Evolutionary conservation across 371 early-diverging fungal species (phyloP).

Genomic region (Dipsacomyces acuminosporus): DNA sequence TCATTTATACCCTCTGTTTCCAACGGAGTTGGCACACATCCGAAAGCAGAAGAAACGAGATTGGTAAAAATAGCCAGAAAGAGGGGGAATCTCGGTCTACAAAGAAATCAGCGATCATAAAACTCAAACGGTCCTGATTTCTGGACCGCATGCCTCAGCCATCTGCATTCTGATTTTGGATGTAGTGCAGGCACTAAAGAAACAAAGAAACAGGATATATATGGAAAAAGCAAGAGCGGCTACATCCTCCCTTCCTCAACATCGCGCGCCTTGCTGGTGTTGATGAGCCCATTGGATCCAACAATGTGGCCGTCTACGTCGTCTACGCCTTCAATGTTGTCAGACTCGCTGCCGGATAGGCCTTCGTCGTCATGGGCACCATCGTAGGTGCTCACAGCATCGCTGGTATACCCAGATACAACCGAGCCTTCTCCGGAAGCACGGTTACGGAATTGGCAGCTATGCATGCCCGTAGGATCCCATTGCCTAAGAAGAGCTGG

Average conservation of each 20-base stretch:
- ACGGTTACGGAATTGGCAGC: background rate
- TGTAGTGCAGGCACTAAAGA: background rate
- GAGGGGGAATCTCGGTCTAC: too few relatives aligned
- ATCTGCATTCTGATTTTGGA: background rate
- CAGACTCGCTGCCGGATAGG: slow-evolving; percentile 10
- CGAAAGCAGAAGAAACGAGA: too few relatives aligned
- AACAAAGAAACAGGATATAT: background rate
- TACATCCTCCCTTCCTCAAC: background rate
- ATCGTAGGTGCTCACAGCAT: background rate
- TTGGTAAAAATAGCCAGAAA: too few relatives aligned
- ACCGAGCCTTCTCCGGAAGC: background rate
- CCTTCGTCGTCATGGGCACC: background rate
- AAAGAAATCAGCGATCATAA: too few relatives aligned
- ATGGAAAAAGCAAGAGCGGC: background rate
- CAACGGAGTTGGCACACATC: too few relatives aligned
- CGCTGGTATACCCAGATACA: background rate
- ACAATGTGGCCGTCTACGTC: too few relatives aligned
- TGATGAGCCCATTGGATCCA: background rate
- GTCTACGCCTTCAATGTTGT: slow-evolving; percentile 1
- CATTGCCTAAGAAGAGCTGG: slow-evolving; percentile 16
- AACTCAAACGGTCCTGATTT: too few relatives aligned
- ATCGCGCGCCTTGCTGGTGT: background rate
- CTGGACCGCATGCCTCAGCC: too few relatives aligned
- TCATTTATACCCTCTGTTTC: too few relatives aligned
- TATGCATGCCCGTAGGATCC: slow-evolving; percentile 30